A percentile compares a stretch with the other conserved stretches of the same genome.
Conservation (phyloP, 179 eudicot genomes). For the Dionaea muscipula region DNA sequence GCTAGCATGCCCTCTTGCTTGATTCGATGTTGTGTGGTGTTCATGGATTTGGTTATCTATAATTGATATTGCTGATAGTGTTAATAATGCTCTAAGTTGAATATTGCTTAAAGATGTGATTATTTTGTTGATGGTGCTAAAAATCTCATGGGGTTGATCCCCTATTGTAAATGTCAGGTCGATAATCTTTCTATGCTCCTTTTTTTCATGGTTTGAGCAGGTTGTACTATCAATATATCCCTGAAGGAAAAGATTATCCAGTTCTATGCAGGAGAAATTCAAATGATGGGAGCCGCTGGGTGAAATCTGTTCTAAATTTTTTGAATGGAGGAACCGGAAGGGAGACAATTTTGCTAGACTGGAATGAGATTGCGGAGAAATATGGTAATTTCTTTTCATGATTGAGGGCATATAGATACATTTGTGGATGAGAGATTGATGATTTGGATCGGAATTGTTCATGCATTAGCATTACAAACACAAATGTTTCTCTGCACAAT, state of each 20-base stretch:
- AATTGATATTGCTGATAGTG: background rate
- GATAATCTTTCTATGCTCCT: background rate
- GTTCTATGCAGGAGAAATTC: slow-evolving; percentile 59
- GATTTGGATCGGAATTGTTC: too few species aligned
- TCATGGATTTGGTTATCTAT: background rate
- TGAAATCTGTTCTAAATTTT: slow-evolving; percentile 27
- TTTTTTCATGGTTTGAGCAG: slow-evolving; percentile 21
- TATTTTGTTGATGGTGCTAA: background rate
- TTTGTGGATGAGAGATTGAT: too few species aligned
- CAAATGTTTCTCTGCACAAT: too few species aligned
- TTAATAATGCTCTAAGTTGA: too few species aligned
- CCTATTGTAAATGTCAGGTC: too few species aligned
- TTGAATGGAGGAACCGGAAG: slow-evolving; percentile 23
- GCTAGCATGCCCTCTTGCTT: slow-evolving; percentile 8
- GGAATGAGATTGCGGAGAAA: slow-evolving; percentile 80
- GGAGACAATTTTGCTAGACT: slow-evolving; percentile 72
- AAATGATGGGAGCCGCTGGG: slow-evolving; percentile 28
- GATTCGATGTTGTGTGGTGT: background rate
- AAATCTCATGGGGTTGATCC: too few species aligned
- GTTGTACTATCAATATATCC: slow-evolving; percentile 81
- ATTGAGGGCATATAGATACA: background rate
- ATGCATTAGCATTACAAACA: too few species aligned
- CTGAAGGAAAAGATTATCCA: slow-evolving; percentile 89
- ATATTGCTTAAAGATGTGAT: slow-evolving; percentile 1
- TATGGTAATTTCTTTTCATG: slow-evolving; percentile 34